These are phyloP conservation scores for Pyrenophora seminiperda DNA, from an alignment of 2,329 filamentous ascomycete species.

Conservation along the genomic window DNA sequence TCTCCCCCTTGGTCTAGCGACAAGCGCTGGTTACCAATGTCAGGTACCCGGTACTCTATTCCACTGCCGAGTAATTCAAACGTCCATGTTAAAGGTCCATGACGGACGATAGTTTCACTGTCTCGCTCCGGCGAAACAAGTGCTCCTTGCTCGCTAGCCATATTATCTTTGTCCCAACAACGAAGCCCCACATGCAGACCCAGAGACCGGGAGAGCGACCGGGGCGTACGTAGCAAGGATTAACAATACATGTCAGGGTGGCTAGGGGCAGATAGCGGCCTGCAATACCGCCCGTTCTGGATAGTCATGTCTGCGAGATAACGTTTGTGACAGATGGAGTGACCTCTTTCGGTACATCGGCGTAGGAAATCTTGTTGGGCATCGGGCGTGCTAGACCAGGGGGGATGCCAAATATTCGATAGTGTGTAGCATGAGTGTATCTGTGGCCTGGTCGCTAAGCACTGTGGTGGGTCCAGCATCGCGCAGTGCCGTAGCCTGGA, in stretches of 20 bases:
- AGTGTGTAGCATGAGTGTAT: conserved; percentile 18
- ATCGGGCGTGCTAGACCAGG: conserved; percentile 16
- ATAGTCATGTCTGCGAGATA: conserved; percentile 9
- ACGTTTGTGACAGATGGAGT: conserved; percentile 15
- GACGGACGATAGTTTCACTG: neutral
- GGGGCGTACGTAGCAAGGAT: conserved; percentile 7
- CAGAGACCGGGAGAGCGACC: conserved; percentile 12
- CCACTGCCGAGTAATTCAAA: neutral
- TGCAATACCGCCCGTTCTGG: conserved; percentile 9
- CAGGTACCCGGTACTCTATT: conserved; percentile 5
- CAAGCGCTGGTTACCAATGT: conserved; percentile 4
- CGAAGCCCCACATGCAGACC: neutral
- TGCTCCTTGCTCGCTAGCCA: conserved; percentile 6
- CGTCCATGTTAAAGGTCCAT: too few species aligned
- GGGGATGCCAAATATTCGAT: conserved; percentile 14
- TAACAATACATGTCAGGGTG: conserved; percentile 9
- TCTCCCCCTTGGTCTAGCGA: conserved; percentile 6
- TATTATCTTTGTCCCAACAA: conserved; percentile 5
- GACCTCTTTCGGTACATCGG: conserved; percentile 10
- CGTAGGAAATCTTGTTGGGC: conserved; percentile 14
- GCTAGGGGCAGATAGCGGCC: conserved; percentile 7
- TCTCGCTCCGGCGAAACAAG: conserved; percentile 6
- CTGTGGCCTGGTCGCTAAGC: conserved; percentile 10
- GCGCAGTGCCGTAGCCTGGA: conserved; percentile 4
- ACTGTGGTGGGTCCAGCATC: conserved; percentile 6